A percentile compares a stretch with the other conserved stretches of the same genome.
Evolutionary conservation across 495 filamentous ascomycete species (phyloP).

Genomic region (Penicillium riverlandense): DNA sequence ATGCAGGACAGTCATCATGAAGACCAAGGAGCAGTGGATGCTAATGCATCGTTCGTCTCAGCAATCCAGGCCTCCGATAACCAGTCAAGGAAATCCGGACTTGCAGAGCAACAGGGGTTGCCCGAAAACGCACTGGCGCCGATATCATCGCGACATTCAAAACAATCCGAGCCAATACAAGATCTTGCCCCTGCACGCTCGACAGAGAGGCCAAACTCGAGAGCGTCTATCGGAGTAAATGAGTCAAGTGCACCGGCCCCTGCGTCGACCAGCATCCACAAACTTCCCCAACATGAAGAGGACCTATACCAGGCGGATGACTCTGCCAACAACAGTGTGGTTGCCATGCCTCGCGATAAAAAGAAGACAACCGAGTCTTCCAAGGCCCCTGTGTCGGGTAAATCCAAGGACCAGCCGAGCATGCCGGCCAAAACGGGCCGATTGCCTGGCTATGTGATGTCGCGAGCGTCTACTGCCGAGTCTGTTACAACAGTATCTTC

Average conservation of each 20-base stretch:
- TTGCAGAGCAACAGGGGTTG: slow-evolving; percentile 18
- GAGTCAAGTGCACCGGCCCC: slow-evolving; percentile 23
- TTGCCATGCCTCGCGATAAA: slow-evolving; percentile 26
- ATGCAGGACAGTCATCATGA: slow-evolving; percentile 20
- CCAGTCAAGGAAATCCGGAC: slow-evolving; percentile 13
- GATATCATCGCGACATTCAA: slow-evolving; percentile 13
- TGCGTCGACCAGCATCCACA: slow-evolving; percentile 26
- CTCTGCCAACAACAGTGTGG: slow-evolving; percentile 32
- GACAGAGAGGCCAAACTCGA: slow-evolving; percentile 27
- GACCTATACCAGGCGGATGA: slow-evolving; percentile 33
- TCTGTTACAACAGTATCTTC: slow-evolving; percentile 21
- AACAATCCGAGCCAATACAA: slow-evolving; percentile 18
- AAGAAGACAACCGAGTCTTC: slow-evolving; percentile 17
- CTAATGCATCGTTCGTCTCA: slow-evolving; percentile 10
- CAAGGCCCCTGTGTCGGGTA: slow-evolving; percentile 11
- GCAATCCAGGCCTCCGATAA: slow-evolving; percentile 15
- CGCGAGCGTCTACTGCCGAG: slow-evolving; percentile 29
- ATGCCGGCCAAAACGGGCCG: slow-evolving; percentile 16
- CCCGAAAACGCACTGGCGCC: slow-evolving; percentile 17
- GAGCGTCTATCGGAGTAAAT: slow-evolving; percentile 31
- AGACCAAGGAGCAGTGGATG: slow-evolving; percentile 8
- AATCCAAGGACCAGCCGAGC: slow-evolving; percentile 15
- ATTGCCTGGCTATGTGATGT: slow-evolving; percentile 27
- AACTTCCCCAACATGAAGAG: slow-evolving; percentile 25
- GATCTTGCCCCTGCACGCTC: slow-evolving; percentile 7